Conservation (phyloP, 345 rosid genomes). For the Anacardium occidentale region DNA sequence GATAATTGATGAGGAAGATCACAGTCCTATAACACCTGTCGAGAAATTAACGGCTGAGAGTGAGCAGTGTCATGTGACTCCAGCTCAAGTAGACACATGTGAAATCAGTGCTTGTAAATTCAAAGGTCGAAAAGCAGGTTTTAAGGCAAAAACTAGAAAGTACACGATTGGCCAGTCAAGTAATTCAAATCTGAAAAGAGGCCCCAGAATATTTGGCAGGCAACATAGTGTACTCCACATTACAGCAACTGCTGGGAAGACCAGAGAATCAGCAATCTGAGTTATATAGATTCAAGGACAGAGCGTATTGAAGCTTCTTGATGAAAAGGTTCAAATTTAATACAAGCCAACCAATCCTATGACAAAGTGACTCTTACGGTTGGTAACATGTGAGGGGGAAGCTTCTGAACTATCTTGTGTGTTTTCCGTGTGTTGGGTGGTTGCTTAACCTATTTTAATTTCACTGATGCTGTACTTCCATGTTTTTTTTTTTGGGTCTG, state of each 20-base stretch:
- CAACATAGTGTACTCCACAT: slow-evolving; percentile 34
- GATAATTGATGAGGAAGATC: slow-evolving; percentile 30
- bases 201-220: slow-evolving; percentile 24
- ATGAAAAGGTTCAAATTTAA: slow-evolving; percentile 25
- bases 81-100: slow-evolving; percentile 18
- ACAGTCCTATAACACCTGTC: slow-evolving; percentile 13
- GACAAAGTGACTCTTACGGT: slow-evolving; percentile 3
- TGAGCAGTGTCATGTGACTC: slow-evolving; percentile 19
- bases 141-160: neutral
- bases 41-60: slow-evolving; percentile 14
- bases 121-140: slow-evolving; percentile 5
- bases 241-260: slow-evolving; percentile 32
- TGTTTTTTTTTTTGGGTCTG: slow-evolving; percentile 13
- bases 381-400: slow-evolving; percentile 8
- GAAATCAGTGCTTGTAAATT: slow-evolving; percentile 22
- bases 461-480: neutral
- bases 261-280: slow-evolving; percentile 50
- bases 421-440: slow-evolving; percentile 27
- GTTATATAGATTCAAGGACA: slow-evolving; percentile 56
- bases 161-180: slow-evolving; percentile 12
- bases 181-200: slow-evolving; percentile 30
- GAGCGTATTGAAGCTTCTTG: slow-evolving; percentile 71
- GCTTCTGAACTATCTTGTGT: slow-evolving; percentile 26
- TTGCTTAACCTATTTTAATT: slow-evolving; percentile 23
- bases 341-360: slow-evolving; percentile 6